Base-by-base conservation (phyloP, 1,284 basidiomycete species). In the Apiotrichum siamense region DNA sequence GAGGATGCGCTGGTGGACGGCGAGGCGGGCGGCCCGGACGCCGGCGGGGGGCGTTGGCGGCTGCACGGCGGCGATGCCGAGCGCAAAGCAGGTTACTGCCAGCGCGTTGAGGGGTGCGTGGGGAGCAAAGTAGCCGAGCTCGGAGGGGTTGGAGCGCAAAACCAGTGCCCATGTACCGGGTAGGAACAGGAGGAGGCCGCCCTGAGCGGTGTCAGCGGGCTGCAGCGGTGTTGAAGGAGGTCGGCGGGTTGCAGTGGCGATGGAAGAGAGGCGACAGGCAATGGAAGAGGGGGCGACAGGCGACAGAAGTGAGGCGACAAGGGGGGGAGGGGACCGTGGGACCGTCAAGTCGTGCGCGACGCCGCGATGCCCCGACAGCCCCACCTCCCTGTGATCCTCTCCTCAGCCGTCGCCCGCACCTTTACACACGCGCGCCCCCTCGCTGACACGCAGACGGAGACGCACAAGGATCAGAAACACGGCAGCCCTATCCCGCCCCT, bases 21-120 rank as follows among this genome's bases (percentile, higher is more conserved):
- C 47, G 59, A 75, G 64, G 35, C 61, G 57, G 21, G 55, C 43
- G 15, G 52, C 41, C 11, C 64, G 59, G 12, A 50, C 35, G 4
- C 52, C 47, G 3, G 61, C 38, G 10, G 61, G 50, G 0, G 65
- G 58, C 1, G 69, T 58, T 5, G 68, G 66, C 12, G 70, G 67
- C 50, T 74, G 72, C 11, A 73, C 57, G 20, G 65, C 59, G 13
- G 55, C 57, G 29, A 73, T 48, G 61, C 69, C 71, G 2, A 70
- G 47, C 10, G 68, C 50, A 44, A 72, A 60, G 21, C 60, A 54
- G 0, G 65, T 60, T 42, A 75, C 64, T 2, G 61, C 65, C 4
- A 73, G 57, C 17, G 61, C 61, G 41, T 73, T 67, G 27, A 69
- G 59, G 0, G 66, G 65, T 4, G 73, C 69, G 52, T 75, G 73